Evolutionary conservation across 1,284 basidiomycete species (phyloP).

Genomic region (Heterobasidion irregulare): DNA sequence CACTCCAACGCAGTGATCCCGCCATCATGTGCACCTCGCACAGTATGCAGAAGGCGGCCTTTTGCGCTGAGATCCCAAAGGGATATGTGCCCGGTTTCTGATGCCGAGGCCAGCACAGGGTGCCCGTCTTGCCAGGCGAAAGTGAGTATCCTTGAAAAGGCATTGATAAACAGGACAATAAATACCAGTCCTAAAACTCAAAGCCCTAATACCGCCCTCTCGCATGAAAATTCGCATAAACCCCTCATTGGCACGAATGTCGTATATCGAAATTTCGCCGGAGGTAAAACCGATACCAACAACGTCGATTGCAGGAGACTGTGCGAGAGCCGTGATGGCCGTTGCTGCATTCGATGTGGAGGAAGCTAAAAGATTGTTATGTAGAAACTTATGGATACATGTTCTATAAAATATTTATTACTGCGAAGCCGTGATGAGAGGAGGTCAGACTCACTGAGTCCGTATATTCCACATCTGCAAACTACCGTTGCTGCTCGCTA

Average conservation of each 20-base stretch:
- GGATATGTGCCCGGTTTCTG: constrained; percentile 81
- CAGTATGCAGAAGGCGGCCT: constrained; percentile 74
- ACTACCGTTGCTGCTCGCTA: constrained; percentile 76
- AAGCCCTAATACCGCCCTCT: constrained; percentile 64
- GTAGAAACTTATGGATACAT: constrained; percentile 57
- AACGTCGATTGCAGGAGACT: constrained; percentile 95
- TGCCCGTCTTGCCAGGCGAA: constrained; percentile 57
- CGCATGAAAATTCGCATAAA: constrained; percentile 87
- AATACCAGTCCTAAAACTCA: constrained; percentile 86
- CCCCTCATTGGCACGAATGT: constrained; percentile 84
- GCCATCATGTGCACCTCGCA: constrained; percentile 83
- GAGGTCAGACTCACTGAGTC: constrained; percentile 50
- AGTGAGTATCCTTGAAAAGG: background rate
- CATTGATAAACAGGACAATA: constrained; percentile 5
- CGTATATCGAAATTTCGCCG: constrained; percentile 84
- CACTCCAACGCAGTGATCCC: constrained; percentile 77
- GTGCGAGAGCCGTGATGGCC: constrained; percentile 73
- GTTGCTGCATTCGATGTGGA: constrained; percentile 37
- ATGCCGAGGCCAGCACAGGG: constrained; percentile 79
- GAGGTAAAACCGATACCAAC: constrained; percentile 86
- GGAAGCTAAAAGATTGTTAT: constrained; percentile 39
- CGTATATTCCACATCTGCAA: constrained; percentile 95
- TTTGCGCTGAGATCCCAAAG: constrained; percentile 86
- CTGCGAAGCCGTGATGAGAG: constrained; percentile 2
- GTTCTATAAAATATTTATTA: constrained; percentile 29